phyloP scores from a whole-genome alignment of 2,329 filamentous ascomycete genomes.

The Pseudogymnoascus sp. region DNA sequence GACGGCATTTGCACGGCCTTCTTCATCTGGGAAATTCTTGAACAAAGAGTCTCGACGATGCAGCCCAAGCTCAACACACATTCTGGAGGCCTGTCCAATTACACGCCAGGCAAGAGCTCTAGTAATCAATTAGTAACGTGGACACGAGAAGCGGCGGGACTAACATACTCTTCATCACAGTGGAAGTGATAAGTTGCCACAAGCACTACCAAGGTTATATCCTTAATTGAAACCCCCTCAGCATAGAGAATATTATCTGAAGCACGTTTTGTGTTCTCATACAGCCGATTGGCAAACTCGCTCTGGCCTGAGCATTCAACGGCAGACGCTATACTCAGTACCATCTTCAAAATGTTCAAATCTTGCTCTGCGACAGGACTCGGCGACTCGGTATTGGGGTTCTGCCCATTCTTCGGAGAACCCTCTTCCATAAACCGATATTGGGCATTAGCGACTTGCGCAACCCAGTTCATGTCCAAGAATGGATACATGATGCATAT shows the following conservation, averaged over 20 bases:
- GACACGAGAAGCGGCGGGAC: not conserved
- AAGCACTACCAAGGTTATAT: constrained; percentile 52
- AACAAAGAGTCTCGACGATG: constrained; percentile 70
- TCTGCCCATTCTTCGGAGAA: constrained; percentile 22
- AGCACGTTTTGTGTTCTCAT: constrained; percentile 66
- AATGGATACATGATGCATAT: constrained; percentile 90
- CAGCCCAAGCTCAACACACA: constrained; percentile 77
- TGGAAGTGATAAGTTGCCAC: constrained; percentile 73
- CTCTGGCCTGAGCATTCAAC: constrained; percentile 77
- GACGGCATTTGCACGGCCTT: constrained; percentile 61
- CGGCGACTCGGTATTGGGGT: constrained; percentile 42
- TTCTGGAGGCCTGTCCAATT: constrained; percentile 73
- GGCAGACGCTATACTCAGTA: constrained; percentile 71
- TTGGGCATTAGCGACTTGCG: constrained; percentile 63
- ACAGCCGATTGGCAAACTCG: constrained; percentile 65
- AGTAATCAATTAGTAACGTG: not conserved
- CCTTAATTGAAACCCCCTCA: constrained; percentile 50
- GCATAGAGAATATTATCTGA: constrained; percentile 57
- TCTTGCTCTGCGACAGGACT: constrained; percentile 52
- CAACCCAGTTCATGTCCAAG: constrained; percentile 65
- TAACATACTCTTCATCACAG: constrained; percentile 62
- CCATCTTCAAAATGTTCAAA: constrained; percentile 71
- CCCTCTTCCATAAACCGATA: constrained; percentile 61
- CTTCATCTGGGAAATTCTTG: constrained; percentile 59
- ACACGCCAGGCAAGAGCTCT: constrained; percentile 72